Evolutionary conservation across 2,329 filamentous ascomycete species (phyloP), one percentile per base, ranked within the genome.

Genomic region (Periglandula ipomoeae): DNA sequence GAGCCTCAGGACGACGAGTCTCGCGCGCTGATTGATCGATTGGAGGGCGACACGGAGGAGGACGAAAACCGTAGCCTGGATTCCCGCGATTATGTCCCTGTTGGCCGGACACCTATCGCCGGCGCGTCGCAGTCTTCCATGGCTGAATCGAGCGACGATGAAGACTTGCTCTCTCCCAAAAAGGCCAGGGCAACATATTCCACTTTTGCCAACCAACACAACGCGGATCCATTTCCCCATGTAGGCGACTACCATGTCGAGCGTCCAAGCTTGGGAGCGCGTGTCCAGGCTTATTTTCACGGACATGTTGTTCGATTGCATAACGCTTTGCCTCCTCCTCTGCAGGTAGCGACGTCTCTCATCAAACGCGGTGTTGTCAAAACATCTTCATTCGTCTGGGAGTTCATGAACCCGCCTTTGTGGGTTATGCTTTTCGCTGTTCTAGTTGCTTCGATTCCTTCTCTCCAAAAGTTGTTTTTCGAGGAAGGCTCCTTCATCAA

Each of bases 381-480:
- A 64, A 53, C 87, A 57, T 67, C 79, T 56, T 69, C 68, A 44
- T 89, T 89, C 46, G 64, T 90, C 11, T 93, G 87, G 86, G 85
- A 87, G 43, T 95, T 96, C 65, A 97, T 98, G 91, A 97, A 97
- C 67, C 91, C 93, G 38, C 93, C 93, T 1, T 81, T 98, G 23
- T 97, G 90, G 89, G 90, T 93, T 26, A 97, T 98, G 93, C 72
- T 97, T 30, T 73, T 83, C 35, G 88, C 93, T n/a, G 84, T 97
- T 41, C 70, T 95, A 45, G 87, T 98, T 5, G 93, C 93, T 3
- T 95, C 89, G 1, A 79, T 96, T 5, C 93, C 93, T 0, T 62
- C 72, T 1, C 76, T 98, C 7, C 91, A 98, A 65, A 73, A 76
- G 37, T 70, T 93, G 17, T 96, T 98, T 71, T 98, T 97, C 68